Percentiles rank a stretch among this genome's conserved stretches.
Conservation (phyloP, 2,329 filamentous ascomycete genomes). For the Cercospora zeina region DNA sequence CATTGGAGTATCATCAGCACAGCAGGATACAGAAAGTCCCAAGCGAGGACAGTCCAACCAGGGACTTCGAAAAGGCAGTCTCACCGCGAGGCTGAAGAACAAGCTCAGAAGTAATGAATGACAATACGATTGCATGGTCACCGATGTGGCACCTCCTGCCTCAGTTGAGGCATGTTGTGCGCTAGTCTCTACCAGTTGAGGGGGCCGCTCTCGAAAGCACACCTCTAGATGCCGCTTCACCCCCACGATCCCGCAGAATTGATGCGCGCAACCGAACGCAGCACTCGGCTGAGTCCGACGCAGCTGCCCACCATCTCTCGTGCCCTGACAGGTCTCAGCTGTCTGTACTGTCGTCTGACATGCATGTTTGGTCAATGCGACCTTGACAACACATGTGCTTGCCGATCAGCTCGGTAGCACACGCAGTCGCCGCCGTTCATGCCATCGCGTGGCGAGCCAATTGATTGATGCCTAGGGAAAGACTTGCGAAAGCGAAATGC, state of each 20-base stretch:
- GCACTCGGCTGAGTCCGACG: neutral
- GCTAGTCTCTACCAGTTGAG: neutral
- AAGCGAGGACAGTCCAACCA: conserved; percentile 11
- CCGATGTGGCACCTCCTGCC: neutral
- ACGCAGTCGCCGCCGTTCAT: neutral
- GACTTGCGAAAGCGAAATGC: neutral
- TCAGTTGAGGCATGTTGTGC: neutral
- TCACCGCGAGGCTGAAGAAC: conserved; percentile 15
- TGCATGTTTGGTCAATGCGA: neutral
- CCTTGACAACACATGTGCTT: neutral
- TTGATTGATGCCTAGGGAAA: neutral
- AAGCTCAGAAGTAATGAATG: conserved; percentile 20
- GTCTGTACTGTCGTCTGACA: neutral
- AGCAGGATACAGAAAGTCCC: conserved; percentile 1
- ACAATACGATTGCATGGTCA: conserved; percentile 14
- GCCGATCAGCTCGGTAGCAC: neutral
- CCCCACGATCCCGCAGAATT: neutral
- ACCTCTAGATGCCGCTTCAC: neutral
- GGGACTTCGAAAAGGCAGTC: conserved; percentile 14
- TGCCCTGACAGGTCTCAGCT: neutral
- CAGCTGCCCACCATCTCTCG: neutral
- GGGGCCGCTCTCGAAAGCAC: neutral
- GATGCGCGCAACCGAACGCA: neutral
- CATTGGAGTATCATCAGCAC: neutral
- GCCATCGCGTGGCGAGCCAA: neutral